Evolutionary conservation across 495 filamentous ascomycete genomes (phyloP).

Genomic region (Penicillium samsonianum): DNA sequence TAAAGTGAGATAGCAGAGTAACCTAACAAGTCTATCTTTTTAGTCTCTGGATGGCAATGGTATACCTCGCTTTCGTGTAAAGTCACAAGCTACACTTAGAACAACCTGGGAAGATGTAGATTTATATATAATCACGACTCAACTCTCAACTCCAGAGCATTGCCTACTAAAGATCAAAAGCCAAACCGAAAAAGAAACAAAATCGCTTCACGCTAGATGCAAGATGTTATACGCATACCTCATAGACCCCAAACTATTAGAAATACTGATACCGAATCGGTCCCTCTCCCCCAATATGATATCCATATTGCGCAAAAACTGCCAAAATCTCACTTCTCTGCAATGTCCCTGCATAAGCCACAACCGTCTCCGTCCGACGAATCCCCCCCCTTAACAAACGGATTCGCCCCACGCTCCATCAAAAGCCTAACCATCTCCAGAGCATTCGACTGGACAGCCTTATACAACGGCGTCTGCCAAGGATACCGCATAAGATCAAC

Average conservation of each 20-base stretch:
- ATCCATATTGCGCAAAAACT: constrained; percentile 1
- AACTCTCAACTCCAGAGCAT: neutral
- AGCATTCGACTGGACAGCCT: constrained; percentile 16
- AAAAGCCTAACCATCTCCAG: constrained; percentile 16
- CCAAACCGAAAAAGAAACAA: neutral
- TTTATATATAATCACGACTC: neutral
- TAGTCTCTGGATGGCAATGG: neutral
- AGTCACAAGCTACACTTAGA: too few species aligned
- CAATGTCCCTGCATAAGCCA: neutral
- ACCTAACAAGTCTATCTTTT: too few species aligned
- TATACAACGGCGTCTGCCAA: constrained; percentile 18
- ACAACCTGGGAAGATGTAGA: too few species aligned
- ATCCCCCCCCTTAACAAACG: constrained; percentile 1
- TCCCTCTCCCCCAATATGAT: neutral
- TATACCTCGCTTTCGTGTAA: neutral
- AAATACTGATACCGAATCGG: constrained; percentile 4
- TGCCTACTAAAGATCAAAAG: neutral
- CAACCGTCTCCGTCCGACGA: neutral
- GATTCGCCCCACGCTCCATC: constrained; percentile 18
- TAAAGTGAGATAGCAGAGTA: too few species aligned
- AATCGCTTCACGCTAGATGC: neutral
- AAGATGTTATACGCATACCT: neutral
- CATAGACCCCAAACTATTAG: neutral
- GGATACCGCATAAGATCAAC: constrained; percentile 25
- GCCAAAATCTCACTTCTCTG: neutral